Base-by-base conservation (phyloP, 2,329 filamentous ascomycete genomes). In the Neospermospora avenae region DNA sequence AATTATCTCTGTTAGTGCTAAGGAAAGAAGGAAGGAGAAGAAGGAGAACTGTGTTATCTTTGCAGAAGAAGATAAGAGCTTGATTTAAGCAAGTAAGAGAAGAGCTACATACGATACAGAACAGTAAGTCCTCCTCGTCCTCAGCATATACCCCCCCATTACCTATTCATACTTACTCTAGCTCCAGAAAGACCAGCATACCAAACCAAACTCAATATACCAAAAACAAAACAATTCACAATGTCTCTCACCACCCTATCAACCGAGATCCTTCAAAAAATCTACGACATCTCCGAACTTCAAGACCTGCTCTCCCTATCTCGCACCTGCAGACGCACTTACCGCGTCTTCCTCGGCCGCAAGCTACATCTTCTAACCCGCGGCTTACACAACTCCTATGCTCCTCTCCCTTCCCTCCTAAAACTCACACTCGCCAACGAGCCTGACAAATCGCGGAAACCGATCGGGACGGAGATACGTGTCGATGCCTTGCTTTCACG, bases 231-330 rank as follows among this genome's bases (percentile, higher is more conserved):
- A 39, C 59, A 58, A 55, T 3, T 20, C 31, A 51, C 45, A 20
- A 72, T 71, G 69, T 65, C 67, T 34, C 67, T 69, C 57, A 66
- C 59, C 42, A 49, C 60, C 51, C 65, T 72, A 52, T 70, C 70
- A 25, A 71, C 68, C n/a, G 70, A 72, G 64, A 52, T 72, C 57
- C 60, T 72, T 11, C 69, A 71, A 54, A 68, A 64, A 58, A 71
- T 72, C 60, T 70, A 68, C 61, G 68, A 70, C 57, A 67, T 64
- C 42, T 57, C 65, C 13, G 65, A 64, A 35, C 63, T 72, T 22
- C 60, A 66, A 63, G 69, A 70, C 45, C 63, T 70, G n/a, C 58
- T 72, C 7, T 60, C 68, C 58, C 60, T 72, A 5, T 62, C 70
- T 16, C 69, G 69, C 64, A 69, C 68, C 25, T 70, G 66, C 11